Base-by-base conservation (phyloP, 73 alveolate genomes). In the Paramecium tetraurelia region DNA sequence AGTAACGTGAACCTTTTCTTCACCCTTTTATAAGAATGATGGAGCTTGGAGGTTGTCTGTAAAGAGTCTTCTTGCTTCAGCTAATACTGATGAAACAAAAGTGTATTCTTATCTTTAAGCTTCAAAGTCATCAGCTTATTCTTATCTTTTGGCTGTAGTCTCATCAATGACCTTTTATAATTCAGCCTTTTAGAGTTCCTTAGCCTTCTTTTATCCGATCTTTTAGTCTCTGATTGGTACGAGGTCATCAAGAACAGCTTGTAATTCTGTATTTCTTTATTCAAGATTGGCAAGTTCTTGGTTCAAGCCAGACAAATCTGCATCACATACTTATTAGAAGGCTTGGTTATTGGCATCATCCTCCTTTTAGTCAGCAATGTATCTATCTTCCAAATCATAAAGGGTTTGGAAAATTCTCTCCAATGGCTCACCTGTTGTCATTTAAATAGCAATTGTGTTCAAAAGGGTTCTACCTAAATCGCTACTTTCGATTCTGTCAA, bases 21-120 rank as follows among this genome's bases (percentile, higher is more conserved):
- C 70, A 21, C 58, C 89, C 20, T 43, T 76, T 76, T 76, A 76
- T 36, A 76, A 43, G 89, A 76, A 76, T 1, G 89, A 76, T 48
- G 92, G 92, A 85, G 92, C 92, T 31, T 57, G 27, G 6, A 85
- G 38, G 86, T 85, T 85, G 59, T 85, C 92, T 43, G 92, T 85
- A 63, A 85, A 85, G 85, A 85, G 92, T 85, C 92, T 85, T 85
- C 92, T 85, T 48, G 92, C 92, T 85, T 85, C 92, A 85, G 92
- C 92, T 27, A 85, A 59, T 21, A 85, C 92, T 85, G 53, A 43
- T 48, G 92, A 85, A 36, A 85, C 92, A 59, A 85, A 85, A 0
- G 80, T 50, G 86, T 31, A 85, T 85, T 85, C 89, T 76, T 76
- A 57, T 76, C 89, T 76, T 43, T 76, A 40, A 40, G 89, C 89